Percentiles rank a stretch among this genome's conserved stretches.
phyloP scores from a whole-genome alignment of 2,329 filamentous ascomycete species.

The Ilyonectria destructans region DNA sequence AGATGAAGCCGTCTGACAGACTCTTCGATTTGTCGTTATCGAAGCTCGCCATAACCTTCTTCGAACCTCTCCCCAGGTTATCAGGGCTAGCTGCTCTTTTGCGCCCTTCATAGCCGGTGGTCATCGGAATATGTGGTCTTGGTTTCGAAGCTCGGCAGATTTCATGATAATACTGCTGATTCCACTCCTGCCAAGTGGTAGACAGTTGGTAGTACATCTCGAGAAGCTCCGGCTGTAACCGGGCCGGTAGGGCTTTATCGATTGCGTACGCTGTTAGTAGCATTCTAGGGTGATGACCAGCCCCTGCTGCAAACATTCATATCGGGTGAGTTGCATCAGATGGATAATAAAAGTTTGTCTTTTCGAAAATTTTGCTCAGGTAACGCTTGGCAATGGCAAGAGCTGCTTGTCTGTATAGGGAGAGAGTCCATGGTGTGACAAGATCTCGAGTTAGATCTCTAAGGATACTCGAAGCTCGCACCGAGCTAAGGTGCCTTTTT shows the following conservation, averaged over 20 bases:
- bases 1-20: background rate
- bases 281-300: constrained; percentile 1
- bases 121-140: too few relatives aligned
- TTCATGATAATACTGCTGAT: constrained; percentile 14
- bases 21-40: background rate
- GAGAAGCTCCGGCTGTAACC: constrained; percentile 6
- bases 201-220: constrained; percentile 9
- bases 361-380: background rate
- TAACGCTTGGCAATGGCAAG: constrained; percentile 18
- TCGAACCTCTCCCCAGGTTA: background rate
- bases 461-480: too few relatives aligned
- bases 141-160: too few relatives aligned
- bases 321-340: background rate
- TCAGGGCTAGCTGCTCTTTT: background rate
- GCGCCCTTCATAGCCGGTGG: background rate
- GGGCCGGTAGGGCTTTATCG: too few relatives aligned
- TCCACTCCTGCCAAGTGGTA: constrained; percentile 1
- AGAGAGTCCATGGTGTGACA: background rate
- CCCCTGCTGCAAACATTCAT: constrained; percentile 1
- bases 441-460: too few relatives aligned
- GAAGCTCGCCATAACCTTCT: background rate
- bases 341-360: background rate
- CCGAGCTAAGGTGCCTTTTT: too few relatives aligned
- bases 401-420: background rate
- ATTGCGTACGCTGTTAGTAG: background rate